Conservation (phyloP, 2,329 filamentous ascomycete genomes). For the Fusarium sp. region DNA sequence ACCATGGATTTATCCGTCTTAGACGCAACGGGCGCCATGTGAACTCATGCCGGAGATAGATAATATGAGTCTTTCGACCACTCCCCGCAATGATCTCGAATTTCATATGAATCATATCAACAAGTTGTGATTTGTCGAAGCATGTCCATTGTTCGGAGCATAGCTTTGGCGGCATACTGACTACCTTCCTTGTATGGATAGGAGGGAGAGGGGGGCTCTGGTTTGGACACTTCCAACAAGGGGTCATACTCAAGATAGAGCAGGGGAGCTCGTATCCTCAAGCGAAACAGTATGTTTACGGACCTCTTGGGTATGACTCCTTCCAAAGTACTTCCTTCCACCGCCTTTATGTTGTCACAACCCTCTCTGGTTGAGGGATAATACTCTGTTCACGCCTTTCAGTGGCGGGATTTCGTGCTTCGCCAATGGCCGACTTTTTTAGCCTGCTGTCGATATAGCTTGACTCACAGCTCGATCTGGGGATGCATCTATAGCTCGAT, state of each 20-base stretch:
- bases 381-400: not conserved
- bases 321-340: not conserved
- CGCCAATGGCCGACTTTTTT: not conserved
- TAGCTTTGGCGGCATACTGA: not conserved
- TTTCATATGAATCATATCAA: not conserved
- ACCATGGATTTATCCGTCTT: not conserved
- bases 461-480: not conserved
- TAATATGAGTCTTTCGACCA: not conserved
- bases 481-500: not conserved
- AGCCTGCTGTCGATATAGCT: not conserved
- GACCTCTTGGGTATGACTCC: not conserved
- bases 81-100: not conserved
- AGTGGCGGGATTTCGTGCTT: conserved; percentile 7
- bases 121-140: not conserved
- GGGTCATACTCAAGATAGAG: not conserved
- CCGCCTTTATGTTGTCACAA: not conserved
- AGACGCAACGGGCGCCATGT: not conserved
- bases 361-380: not conserved
- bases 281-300: not conserved
- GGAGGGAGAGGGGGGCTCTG: not conserved
- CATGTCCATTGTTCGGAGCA: not conserved
- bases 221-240: not conserved
- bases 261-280: not conserved
- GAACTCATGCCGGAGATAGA: not conserved
- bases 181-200: not conserved